Evolutionary conservation across 2,329 filamentous ascomycete genomes (phyloP).

Genomic region (Ophiostoma quercus): DNA sequence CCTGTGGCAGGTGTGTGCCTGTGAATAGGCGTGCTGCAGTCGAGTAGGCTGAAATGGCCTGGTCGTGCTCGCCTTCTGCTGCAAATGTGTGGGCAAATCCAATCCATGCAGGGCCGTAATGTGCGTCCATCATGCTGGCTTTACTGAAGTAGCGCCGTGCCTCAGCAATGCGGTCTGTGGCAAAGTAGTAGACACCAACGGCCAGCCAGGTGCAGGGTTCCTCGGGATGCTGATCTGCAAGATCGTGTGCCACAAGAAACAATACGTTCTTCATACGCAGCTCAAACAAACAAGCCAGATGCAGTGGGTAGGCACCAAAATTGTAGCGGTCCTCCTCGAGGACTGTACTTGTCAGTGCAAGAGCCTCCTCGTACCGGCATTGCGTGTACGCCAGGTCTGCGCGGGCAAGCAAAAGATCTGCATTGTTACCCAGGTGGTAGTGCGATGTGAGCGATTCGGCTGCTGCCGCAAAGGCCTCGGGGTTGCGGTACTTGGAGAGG

Average conservation of each 20-base stretch:
- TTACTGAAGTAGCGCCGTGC: slow-evolving; percentile 95
- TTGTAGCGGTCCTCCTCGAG: slow-evolving; percentile 82
- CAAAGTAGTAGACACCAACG: slow-evolving; percentile 90
- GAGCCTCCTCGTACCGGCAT: slow-evolving; percentile 83
- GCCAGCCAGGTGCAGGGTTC: slow-evolving; percentile 91
- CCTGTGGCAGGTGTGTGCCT: slow-evolving; percentile 89
- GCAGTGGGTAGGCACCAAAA: slow-evolving; percentile 81
- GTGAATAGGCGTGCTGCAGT: slow-evolving; percentile 93
- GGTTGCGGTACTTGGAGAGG: slow-evolving; percentile 90
- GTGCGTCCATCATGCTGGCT: slow-evolving; percentile 92
- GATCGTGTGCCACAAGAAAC: slow-evolving; percentile 85
- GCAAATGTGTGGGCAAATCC: slow-evolving; percentile 98
- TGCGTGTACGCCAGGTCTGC: slow-evolving; percentile 92
- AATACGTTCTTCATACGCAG: slow-evolving; percentile 80
- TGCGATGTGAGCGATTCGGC: slow-evolving; percentile 90
- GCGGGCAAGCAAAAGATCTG: slow-evolving; percentile 82
- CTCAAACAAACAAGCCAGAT: slow-evolving; percentile 86
- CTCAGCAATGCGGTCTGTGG: slow-evolving; percentile 83
- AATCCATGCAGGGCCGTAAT: slow-evolving; percentile 97
- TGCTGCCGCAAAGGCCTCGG: slow-evolving; percentile 72
- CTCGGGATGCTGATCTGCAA: slow-evolving; percentile 85
- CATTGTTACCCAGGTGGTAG: slow-evolving; percentile 79
- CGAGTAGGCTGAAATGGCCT: slow-evolving; percentile 95
- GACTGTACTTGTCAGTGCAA: slow-evolving; percentile 77
- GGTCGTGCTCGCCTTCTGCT: slow-evolving; percentile 94